Conservation (phyloP, 129 eudicot species). For the Artemisia tridentata region DNA sequence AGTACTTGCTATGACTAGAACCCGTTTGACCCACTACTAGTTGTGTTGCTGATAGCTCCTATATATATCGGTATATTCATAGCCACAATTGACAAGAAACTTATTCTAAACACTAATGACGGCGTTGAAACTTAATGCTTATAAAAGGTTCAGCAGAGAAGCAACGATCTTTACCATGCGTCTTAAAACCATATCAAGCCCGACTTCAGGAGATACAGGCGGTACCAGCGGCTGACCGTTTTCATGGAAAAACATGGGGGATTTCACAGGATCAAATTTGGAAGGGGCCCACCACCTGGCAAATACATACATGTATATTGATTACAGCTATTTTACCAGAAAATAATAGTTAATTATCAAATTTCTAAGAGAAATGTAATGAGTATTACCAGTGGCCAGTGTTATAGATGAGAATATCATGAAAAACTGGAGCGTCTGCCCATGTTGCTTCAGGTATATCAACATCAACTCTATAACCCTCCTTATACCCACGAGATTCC, state of each 20-base stretch:
- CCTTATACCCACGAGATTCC: conserved; percentile 91
- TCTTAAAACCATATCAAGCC: conserved; percentile 77
- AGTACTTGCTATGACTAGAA: no score
- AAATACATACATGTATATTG: conserved; percentile 18
- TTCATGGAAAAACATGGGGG: conserved; percentile 95
- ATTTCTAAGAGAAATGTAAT: conserved; percentile 1
- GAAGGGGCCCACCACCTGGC: conserved; percentile 99
- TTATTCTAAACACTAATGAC: neutral
- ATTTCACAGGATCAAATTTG: conserved; percentile 86
- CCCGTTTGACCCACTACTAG: no score
- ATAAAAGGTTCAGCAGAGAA: neutral
- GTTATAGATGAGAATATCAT: conserved; percentile 78
- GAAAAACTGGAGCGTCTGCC: conserved; percentile 81
- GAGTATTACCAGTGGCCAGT: conserved; percentile 98
- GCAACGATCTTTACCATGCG: conserved; percentile 60
- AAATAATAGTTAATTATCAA: neutral
- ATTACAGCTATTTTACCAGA: neutral
- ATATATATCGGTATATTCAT: neutral
- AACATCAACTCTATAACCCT: conserved; percentile 92
- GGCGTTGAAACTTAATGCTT: conserved; percentile 5
- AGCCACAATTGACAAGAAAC: conserved; percentile 3
- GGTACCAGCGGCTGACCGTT: conserved; percentile 76
- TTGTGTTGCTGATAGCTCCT: neutral
- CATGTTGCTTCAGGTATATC: conserved; percentile 92
- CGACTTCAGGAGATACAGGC: conserved; percentile 70